phyloP scores from a whole-genome alignment of 768 basidiomycete genomes.

The Sarcodon sp. region DNA sequence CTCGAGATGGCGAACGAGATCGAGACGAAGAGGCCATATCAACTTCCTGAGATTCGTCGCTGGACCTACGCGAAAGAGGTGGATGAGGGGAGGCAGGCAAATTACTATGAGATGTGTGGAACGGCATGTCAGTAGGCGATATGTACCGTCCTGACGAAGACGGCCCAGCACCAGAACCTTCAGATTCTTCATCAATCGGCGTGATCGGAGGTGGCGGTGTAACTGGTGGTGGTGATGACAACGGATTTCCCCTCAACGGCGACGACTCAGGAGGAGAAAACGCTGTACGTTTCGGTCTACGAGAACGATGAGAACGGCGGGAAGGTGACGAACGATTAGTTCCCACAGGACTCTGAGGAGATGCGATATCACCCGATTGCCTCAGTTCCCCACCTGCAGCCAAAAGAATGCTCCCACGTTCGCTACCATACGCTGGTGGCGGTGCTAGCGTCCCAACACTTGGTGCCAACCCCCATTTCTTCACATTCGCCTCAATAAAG shows the following conservation, averaged over 20 bases:
- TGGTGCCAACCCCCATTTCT: conserved; percentile 98
- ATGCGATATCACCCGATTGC: conserved; percentile 21
- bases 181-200: conserved; percentile 57
- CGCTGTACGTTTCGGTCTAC: conserved; percentile 33
- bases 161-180: conserved; percentile 29
- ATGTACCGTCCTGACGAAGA: conserved; percentile 39
- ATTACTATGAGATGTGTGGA: conserved; percentile 37
- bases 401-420: conserved; percentile 89
- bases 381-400: conserved; percentile 60
- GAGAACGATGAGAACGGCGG: conserved; percentile 49
- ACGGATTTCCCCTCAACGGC: conserved; percentile 43
- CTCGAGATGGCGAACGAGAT: conserved; percentile 31
- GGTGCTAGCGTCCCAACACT: conserved; percentile 95
- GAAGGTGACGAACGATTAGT: conserved; percentile 24
- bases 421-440: conserved; percentile 95
- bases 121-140: conserved; percentile 52
- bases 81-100: conserved; percentile 29
- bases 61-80: conserved; percentile 11
- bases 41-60: conserved; percentile 14
- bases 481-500: conserved; percentile 98
- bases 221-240: conserved; percentile 27
- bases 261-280: conserved; percentile 43
- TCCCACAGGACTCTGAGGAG: conserved; percentile 31
- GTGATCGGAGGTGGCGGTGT: conserved; percentile 57
- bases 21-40: conserved; percentile 26